Evolutionary conservation across 1,284 basidiomycete genomes (phyloP), one percentile per base, ranked within the genome.

Genomic region (Fomitiporia mediterranea): DNA sequence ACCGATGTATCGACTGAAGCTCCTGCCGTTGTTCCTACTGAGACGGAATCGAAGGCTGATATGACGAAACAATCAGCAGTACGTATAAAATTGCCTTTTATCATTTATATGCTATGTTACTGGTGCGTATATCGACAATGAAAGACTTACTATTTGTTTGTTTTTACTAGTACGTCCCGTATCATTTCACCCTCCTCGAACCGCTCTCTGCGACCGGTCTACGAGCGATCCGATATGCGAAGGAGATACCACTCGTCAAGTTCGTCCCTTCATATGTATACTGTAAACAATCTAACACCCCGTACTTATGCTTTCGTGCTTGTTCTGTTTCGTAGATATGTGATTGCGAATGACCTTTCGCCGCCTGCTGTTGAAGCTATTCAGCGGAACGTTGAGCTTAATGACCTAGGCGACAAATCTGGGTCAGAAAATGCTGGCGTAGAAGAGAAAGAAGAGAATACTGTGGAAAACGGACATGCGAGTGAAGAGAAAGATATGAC

Each of bases 171-270:
- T 84, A 81, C 65, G 71, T 73, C 32, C 78, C 84, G 0, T 79
- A 85, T 62, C 85, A 83, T 61, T 85, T 95, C 65, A 85, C 86
- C 7, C 79, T 97, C 11, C 78, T 99, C n/a, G 96, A 99, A 71
- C 94, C 95, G 0, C 82, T 99, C 17, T 94, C 93, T 15, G 96
- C 96, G 0, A 99, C 97, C 0, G 96, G 96, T 23, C 78, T 99
- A 23, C 86, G 96, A 9, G 91, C 94, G 2, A 98, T 99, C 61
- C 90, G 96, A 30, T 99, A 99, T 68, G 96, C 96, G 0, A 95
- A 98, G 65, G 96, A 99, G 72, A 95, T 99, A 8, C 94, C 96
- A 0, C 79, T 90, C 37, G 82, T 95, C 60, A 91, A 86, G 90
- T 95, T 59, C 55, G 74, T 58, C 21, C 39, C 8, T 21, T 19